Evolutionary conservation across 176 grass and related monocot species (phyloP), one percentile per base, ranked within the genome.

Genomic region (Pontederia crassipes): DNA sequence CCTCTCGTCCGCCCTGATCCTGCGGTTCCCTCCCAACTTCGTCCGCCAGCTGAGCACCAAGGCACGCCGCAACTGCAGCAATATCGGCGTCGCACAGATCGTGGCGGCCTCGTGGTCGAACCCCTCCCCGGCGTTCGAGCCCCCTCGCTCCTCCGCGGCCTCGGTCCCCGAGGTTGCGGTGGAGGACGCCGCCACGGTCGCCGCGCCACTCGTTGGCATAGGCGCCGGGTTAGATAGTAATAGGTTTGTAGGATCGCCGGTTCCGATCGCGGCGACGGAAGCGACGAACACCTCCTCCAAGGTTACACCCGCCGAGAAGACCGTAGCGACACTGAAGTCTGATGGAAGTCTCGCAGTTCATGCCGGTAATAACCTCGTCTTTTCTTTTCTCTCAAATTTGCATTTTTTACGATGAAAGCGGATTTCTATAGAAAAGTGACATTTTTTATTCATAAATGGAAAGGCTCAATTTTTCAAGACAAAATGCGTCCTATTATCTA

Each of bases 11-110:
- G 9, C 75, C 8, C 26, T 75, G 8, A 78, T 79, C 27, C 58
- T 40, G 17, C 93, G 93, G 10, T 98, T 98, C 59, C 93, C 88
- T 17, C 93, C 93, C 2, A 98, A 98, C 64, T 98, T 98, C 57
- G 93, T 92, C 59, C 84, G 93, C 67, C 93, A 98, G 79, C 88
- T 98, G 40, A 98, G 87, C 87, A 98, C 82, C 46, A 98, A 98
- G 77, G 87, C 93, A 10, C 86, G 92, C 45, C 92, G 92, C 75
- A 97, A 97, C 84, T 97, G 92, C 71, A 91, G 92, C 87, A 97
- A 97, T 78, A 97, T 97, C 56, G 92, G 92, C 72, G 92, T 97
- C 35, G 92, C 92, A 46, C 87, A 91, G 83, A 91, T 97, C 71
- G 92, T 97, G 11, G 92, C 92, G 56, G 92, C 92, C 32, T 83